Base-by-base conservation (phyloP, 352 stramenopile species). In the Phytophthora brassicae region DNA sequence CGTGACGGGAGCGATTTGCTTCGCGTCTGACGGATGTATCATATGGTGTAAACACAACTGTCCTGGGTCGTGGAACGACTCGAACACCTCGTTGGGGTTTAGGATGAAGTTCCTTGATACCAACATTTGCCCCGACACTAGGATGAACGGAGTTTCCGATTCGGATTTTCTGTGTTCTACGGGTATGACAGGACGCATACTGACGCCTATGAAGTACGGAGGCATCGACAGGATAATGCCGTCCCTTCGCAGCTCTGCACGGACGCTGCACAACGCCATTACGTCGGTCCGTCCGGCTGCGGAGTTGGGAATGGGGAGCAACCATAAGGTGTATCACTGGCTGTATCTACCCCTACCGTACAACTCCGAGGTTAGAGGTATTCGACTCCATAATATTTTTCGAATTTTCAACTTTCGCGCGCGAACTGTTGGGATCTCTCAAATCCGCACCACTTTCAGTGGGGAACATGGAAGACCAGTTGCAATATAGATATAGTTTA, bases 201-300 rank as follows among this genome's bases (percentile, higher is more conserved):
- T n/a, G n/a, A n/a, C 7, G 16, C 0, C 13, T 5, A 2, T 26
- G 13, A 53, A 56, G 22, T 20, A 56, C n/a, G 20, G 49, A 2
- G 49, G 47, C 7, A 22, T 56, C 7, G 33, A 47, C 1, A 20
- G 20, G 2, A 56, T 56, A 2, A 17, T 43, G 17, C 28, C 19
- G 2, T 42, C 29, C 6, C 31, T 54, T 3, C 7, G 47, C 0
- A 55, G 47, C 14, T 42, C 31, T 1, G 49, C 35, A 3, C 6
- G 49, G n/a, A 56, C 35, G 6, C 3, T 56, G 2, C 33, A 48
- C 36, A 56, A 47, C 35, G 49, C 49, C 2, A 56, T 56, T 26
- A 47, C 35, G 17, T 50, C 52, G 33, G 20, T 66, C 39, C 8
- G 14, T 8, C 12, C 33, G 6, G 36, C 36, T 4, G 35, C 24